Evolutionary conservation across 129 eudicot genomes (phyloP), one percentile per base, ranked within the genome.

Genomic region (sunflower (Helianthus annuus)): DNA sequence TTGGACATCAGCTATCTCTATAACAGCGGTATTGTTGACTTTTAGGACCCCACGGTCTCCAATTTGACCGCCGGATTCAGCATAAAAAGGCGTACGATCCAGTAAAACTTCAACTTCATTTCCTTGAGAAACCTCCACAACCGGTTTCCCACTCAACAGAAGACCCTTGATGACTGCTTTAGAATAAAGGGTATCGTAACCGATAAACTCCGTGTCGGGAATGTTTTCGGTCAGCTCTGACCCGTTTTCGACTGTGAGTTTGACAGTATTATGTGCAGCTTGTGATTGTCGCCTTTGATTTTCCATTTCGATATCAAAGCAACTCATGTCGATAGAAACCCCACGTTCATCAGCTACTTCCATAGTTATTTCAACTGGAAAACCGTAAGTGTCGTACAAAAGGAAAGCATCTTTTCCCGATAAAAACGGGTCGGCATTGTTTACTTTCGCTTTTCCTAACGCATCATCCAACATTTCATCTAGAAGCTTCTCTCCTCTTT

Each of bases 21-120:
- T 79, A 69, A 90, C 85, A 54, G 89, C 88, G 68, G 87, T 72
- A 46, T 71, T 80, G 10, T 57, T 75, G 55, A 85, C 84, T 76
- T 84, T 82, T 46, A 94, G 66, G 49, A 84, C 78, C 63, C 97
- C 99, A 10, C 92, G 78, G 71, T 94, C 99, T 75, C 97, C 97
- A 56, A 90, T 88, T 83, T 94, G 99, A 45, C 99, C 96, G n/a
- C 99, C 99, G 10, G 98, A 94, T 81, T 94, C 98, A 55, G 98
- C 97, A 81, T 90, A 94, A 73, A 94, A 94, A 4, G 96, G 97
- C 9, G 99, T 94, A 65, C 88, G 76, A 55, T 94, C 83, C 64
- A 94, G 82, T 74, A 94, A 81, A 32, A 90, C 78, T 69, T 90
- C 97, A 10, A 94, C 98, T 77, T 90, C 91, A 86, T 71, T 85